These are phyloP conservation scores for Tuber melanosporum DNA, from an alignment of 495 filamentous ascomycete genomes.

Conservation along the genomic window DNA sequence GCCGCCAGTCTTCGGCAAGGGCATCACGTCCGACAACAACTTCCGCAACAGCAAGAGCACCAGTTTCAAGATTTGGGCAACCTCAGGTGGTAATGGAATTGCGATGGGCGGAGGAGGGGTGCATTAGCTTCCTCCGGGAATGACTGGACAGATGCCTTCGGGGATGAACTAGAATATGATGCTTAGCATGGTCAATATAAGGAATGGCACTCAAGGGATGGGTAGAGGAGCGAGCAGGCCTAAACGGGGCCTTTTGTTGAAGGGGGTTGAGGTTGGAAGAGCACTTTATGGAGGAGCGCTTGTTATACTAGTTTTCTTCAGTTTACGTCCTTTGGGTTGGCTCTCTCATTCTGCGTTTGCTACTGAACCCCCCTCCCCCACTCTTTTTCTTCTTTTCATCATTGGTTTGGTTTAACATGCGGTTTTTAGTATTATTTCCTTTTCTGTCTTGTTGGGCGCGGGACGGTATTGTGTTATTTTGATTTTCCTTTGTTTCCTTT, in stretches of 20 bases:
- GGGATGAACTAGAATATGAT: constrained; percentile 32
- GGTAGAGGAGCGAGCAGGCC: constrained; percentile 10
- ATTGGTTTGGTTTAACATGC: neutral
- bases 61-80: constrained; percentile 26
- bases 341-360: neutral
- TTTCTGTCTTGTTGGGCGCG: constrained; percentile 1
- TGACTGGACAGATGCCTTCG: constrained; percentile 26
- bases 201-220: constrained; percentile 25
- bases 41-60: constrained; percentile 23
- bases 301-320: constrained; percentile 2
- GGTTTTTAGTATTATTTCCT: neutral
- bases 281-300: neutral
- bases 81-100: constrained; percentile 25
- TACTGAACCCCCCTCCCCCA: neutral
- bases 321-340: neutral
- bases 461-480: neutral
- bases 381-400: neutral
- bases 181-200: constrained; percentile 20
- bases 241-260: neutral
- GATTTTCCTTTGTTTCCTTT: neutral
- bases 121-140: constrained; percentile 25
- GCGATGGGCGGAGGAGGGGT: constrained; percentile 25
- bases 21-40: constrained; percentile 21
- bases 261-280: neutral
- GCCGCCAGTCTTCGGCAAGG: constrained; percentile 22